These are phyloP conservation scores for Fusarium sp. DNA, from an alignment of 2,329 filamentous ascomycete species.

Conservation along the genomic window DNA sequence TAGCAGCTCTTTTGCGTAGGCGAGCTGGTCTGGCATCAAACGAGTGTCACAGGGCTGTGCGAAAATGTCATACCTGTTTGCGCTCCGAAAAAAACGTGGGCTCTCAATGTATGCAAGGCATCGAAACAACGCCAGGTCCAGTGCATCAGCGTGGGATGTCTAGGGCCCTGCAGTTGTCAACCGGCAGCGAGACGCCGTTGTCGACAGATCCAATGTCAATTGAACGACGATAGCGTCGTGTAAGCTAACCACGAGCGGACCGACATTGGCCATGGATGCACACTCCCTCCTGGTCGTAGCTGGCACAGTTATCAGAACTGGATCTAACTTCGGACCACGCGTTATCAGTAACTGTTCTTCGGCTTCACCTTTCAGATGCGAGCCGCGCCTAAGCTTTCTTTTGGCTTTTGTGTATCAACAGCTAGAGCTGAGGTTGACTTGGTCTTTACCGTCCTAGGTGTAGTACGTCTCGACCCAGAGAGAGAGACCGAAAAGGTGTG, in stretches of 20 bases:
- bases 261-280: slow-evolving; percentile 24
- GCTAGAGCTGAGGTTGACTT: slow-evolving; percentile 2
- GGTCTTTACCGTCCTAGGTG: slow-evolving; percentile 16
- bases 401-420: slow-evolving; percentile 2
- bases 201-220: slow-evolving; percentile 25
- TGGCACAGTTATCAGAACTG: neutral
- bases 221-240: slow-evolving; percentile 21
- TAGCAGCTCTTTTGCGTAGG: slow-evolving; percentile 9
- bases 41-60: neutral
- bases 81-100: neutral
- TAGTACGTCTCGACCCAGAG: neutral
- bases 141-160: neutral
- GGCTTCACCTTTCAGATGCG: neutral
- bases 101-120: slow-evolving; percentile 9
- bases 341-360: neutral
- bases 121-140: slow-evolving; percentile 12
- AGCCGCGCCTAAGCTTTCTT: slow-evolving; percentile 8
- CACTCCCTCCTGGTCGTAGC: slow-evolving; percentile 34
- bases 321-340: slow-evolving; percentile 17
- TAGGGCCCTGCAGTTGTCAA: slow-evolving; percentile 17
- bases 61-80: neutral
- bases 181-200: neutral
- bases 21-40: neutral
- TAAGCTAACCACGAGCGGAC: neutral
- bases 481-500: slow-evolving; percentile 28